Evolutionary conservation across 2,329 filamentous ascomycete species (phyloP).

Genomic region (Aspergillus neoniger): DNA sequence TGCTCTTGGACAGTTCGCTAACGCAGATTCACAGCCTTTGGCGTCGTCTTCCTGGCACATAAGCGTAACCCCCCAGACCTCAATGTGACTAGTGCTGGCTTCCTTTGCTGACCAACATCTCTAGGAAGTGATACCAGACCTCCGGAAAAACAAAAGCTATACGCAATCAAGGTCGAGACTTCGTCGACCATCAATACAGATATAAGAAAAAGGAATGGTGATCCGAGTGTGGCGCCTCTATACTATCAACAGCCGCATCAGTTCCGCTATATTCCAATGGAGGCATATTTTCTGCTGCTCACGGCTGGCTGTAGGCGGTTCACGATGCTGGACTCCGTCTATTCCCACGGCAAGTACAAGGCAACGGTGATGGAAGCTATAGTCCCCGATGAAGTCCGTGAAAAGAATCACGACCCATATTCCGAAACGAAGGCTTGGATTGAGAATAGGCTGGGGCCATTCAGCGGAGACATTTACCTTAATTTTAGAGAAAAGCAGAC

Average conservation of each 20-base stretch:
- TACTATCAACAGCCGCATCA: neutral
- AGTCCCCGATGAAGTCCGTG: slow-evolving; percentile 21
- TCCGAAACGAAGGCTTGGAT: too few relatives aligned
- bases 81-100: neutral
- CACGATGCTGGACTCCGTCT: slow-evolving; percentile 32
- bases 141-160: neutral
- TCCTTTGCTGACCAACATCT: neutral
- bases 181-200: neutral
- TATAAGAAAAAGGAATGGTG: neutral
- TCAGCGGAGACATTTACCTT: too few relatives aligned
- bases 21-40: neutral
- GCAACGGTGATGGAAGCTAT: slow-evolving; percentile 34
- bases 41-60: slow-evolving; percentile 1
- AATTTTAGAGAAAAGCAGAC: neutral
- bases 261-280: slow-evolving; percentile 19
- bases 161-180: slow-evolving; percentile 4
- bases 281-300: slow-evolving; percentile 31
- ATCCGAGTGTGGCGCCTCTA: neutral
- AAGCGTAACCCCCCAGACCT: neutral
- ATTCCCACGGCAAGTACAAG: slow-evolving; percentile 25
- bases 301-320: slow-evolving; percentile 28
- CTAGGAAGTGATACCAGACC: neutral
- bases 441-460: too few relatives aligned
- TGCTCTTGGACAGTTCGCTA: neutral
- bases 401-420: neutral